These are phyloP conservation scores for Paratrimastix pyriformis DNA, from an alignment of 78 protist species.

Conservation along the genomic window DNA sequence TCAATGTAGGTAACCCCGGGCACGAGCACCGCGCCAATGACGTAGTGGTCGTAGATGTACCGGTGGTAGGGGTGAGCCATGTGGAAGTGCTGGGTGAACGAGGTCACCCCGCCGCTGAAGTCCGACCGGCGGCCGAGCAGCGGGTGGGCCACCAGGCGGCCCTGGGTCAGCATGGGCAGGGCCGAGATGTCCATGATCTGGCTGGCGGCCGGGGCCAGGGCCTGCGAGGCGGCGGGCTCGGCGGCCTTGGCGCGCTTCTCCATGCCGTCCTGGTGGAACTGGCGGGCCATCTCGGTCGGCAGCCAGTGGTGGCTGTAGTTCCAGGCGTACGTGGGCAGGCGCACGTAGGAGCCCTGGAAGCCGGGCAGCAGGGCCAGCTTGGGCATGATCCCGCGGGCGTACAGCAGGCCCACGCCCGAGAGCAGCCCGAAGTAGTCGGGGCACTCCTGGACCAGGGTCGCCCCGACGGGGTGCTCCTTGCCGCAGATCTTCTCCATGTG, in stretches of 20 bases:
- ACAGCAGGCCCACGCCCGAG: background rate
- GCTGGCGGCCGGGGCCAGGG: too few species aligned
- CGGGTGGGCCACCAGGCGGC: too few species aligned
- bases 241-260: too few species aligned
- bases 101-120: too few species aligned
- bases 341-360: background rate
- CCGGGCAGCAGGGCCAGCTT: background rate
- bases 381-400: background rate
- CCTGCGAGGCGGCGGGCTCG: too few species aligned
- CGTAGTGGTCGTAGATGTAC: constrained; percentile 15
- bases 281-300: background rate
- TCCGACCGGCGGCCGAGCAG: too few species aligned
- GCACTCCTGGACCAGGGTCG: background rate
- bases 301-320: background rate
- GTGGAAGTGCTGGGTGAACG: too few species aligned
- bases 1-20: constrained; percentile 15
- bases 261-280: too few species aligned
- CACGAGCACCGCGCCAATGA: constrained; percentile 15
- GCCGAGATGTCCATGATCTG: too few species aligned
- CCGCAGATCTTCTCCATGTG: background rate
- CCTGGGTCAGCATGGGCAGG: too few species aligned
- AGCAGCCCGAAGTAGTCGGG: background rate
- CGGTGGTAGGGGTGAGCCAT: too few species aligned
- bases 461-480: background rate
- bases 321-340: constrained; percentile 10